Conservation (phyloP, 1,139 yeast species). For the Yamadazyma triangularis region DNA sequence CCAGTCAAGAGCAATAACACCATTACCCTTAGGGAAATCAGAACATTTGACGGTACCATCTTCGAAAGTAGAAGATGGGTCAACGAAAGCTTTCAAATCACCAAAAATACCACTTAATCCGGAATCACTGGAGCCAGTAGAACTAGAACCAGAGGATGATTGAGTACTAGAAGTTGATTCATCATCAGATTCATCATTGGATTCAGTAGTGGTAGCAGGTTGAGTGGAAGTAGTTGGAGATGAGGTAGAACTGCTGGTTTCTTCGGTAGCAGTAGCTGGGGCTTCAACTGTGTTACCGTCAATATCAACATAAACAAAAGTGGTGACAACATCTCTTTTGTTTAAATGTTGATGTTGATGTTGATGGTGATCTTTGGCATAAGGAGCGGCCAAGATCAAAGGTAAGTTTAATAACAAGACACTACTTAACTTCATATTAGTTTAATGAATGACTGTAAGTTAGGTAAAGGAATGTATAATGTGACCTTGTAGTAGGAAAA, state of each 20-base stretch:
- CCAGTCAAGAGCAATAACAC: slow-evolving; percentile 83
- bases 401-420: slow-evolving; percentile 31
- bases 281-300: slow-evolving; percentile 24
- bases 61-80: slow-evolving; percentile 57
- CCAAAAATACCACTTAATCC: slow-evolving; percentile 44
- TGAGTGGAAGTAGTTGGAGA: too few species aligned
- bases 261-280: slow-evolving; percentile 10
- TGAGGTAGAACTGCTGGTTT: too few species aligned
- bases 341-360: slow-evolving; percentile 32
- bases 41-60: slow-evolving; percentile 81
- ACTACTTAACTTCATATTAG: slow-evolving; percentile 26
- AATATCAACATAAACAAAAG: slow-evolving; percentile 35
- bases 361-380: slow-evolving; percentile 31
- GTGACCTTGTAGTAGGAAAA: too few species aligned
- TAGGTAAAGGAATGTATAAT: too few species aligned
- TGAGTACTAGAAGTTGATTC: slow-evolving; percentile 8
- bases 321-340: slow-evolving; percentile 42
- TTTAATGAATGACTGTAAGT: not conserved
- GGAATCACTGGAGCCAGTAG: slow-evolving; percentile 10
- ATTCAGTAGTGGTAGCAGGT: too few species aligned
- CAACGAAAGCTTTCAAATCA: slow-evolving; percentile 49
- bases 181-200: slow-evolving; percentile 3
- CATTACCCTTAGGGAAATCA: slow-evolving; percentile 83
- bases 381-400: slow-evolving; percentile 44
- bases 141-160: slow-evolving; percentile 9